Conservation (phyloP, 2,329 filamentous ascomycete genomes). For the Arthrobotrys sinensis region DNA sequence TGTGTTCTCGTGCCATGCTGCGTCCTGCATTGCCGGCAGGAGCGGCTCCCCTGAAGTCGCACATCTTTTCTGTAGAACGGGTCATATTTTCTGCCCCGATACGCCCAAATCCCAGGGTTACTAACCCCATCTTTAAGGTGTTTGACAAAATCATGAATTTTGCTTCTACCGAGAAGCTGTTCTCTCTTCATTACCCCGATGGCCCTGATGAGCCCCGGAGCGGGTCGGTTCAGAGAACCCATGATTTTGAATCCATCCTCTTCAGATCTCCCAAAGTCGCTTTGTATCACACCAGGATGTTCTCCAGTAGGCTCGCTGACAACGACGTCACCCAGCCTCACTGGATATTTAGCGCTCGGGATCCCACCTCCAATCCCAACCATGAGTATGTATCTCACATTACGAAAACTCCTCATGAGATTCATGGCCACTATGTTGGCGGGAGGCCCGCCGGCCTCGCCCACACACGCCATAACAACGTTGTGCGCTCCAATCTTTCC, state of each 20-base stretch:
- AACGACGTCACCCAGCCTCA: conserved; percentile 19
- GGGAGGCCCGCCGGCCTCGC: not conserved
- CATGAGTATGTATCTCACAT: conserved; percentile 27
- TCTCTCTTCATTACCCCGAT: not conserved
- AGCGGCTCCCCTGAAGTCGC: not conserved
- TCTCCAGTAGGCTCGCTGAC: not conserved
- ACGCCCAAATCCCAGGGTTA: not conserved
- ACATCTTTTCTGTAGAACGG: not conserved
- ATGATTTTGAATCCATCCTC: not conserved
- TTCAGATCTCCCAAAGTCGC: conserved; percentile 23
- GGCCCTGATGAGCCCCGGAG: not conserved
- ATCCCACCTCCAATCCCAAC: conserved; percentile 34
- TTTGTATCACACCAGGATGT: conserved; percentile 21
- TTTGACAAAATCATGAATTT: not conserved
- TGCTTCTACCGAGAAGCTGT: not conserved
- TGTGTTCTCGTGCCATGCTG: not conserved
- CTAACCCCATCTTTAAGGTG: not conserved
- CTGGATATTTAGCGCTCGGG: not conserved
- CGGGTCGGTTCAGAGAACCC: not conserved
- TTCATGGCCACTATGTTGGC: conserved; percentile 14
- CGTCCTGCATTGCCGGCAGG: not conserved
- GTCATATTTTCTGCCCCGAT: not conserved
- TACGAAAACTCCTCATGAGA: conserved; percentile 19
- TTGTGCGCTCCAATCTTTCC: conserved; percentile 24
- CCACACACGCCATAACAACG: conserved; percentile 16